phyloP scores from a whole-genome alignment of 208 protist species.

The Trypanosoma caninum region DNA sequence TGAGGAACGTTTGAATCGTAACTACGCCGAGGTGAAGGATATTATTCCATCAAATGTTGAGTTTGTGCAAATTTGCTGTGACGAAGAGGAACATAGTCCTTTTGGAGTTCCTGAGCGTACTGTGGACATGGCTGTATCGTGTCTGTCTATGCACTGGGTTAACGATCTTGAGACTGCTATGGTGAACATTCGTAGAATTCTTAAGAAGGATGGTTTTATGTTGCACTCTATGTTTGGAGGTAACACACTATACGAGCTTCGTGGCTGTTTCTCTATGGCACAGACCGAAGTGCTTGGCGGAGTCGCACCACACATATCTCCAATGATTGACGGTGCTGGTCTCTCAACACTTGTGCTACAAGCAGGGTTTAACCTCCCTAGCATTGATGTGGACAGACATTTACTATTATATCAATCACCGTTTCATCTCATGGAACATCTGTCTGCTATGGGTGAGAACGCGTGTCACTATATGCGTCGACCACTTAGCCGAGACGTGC shows the following conservation, averaged over 20 bases:
- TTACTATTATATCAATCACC: constrained; percentile 85
- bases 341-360: constrained; percentile 85
- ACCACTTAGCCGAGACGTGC: constrained; percentile 62
- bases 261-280: constrained; percentile 81
- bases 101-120: constrained; percentile 79
- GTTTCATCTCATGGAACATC: constrained; percentile 90
- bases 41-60: constrained; percentile 74
- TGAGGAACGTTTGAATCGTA: constrained; percentile 77
- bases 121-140: constrained; percentile 89
- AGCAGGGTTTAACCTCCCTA: constrained; percentile 85
- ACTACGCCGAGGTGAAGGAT: constrained; percentile 83
- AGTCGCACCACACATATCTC: constrained; percentile 85
- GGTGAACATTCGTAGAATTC: constrained; percentile 70
- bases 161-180: constrained; percentile 86
- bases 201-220: constrained; percentile 89
- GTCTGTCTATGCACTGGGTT: constrained; percentile 90
- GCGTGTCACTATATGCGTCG: constrained; percentile 71
- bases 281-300: constrained; percentile 86
- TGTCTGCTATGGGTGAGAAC: constrained; percentile 85
- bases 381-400: constrained; percentile 90
- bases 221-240: constrained; percentile 86
- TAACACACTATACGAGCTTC: constrained; percentile 91
- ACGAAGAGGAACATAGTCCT: constrained; percentile 71
- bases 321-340: constrained; percentile 84
- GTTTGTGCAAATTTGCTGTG: constrained; percentile 88